Base-by-base conservation (phyloP, 169 alveolate species). In the Eimeria sp. region DNA sequence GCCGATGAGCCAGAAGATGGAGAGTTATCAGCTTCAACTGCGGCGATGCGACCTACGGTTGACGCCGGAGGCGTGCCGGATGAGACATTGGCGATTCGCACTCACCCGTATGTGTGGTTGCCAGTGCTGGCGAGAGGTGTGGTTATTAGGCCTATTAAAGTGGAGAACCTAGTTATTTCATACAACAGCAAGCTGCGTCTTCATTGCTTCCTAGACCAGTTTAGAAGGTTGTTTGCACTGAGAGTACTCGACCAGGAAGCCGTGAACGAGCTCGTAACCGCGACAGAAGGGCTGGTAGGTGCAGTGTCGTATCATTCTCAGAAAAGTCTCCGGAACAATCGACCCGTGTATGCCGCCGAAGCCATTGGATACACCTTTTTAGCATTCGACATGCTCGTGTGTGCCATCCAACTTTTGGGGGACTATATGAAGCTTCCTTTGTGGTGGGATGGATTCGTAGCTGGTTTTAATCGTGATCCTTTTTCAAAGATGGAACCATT, bases 111-210 rank as follows among this genome's bases (percentile, higher is more conserved):
- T 47, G 88, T 47, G 67, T 47, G 88, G 47, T n/a, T 78, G 4
- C 88, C 88, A 78, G 27, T 25, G 65, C 70, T 78, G 88, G 88
- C 16, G n/a, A 20, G n/a, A 2, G 88, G 45, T 47, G 88, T 78
- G 6, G 22, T 25, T n/a, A 11, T 27, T n/a, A 25, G 67, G 20
- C 5, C 11, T 11, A 5, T 78, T 25, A n/a, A 78, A 2, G 27
- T 27, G 45, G 11, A 3, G 18, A 11, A 9, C 18, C 45, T 78
- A 4, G 13, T 25, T 47, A 3, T 5, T 22, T 3, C 65, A 0
- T 25, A 45, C 13, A 40, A 25, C 4, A 27, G 27, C 22, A 78
- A 22, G n/a, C 20, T 27, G 5, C 65, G 13, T 6, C 43, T 67
- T 22, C 3, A 25, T 49, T n/a, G 3, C 4, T 25, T 2, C 27